A percentile compares a stretch with the other conserved stretches of the same genome.
Conservation (phyloP, 139 green algal species). For the Trebouxia sp. region DNA sequence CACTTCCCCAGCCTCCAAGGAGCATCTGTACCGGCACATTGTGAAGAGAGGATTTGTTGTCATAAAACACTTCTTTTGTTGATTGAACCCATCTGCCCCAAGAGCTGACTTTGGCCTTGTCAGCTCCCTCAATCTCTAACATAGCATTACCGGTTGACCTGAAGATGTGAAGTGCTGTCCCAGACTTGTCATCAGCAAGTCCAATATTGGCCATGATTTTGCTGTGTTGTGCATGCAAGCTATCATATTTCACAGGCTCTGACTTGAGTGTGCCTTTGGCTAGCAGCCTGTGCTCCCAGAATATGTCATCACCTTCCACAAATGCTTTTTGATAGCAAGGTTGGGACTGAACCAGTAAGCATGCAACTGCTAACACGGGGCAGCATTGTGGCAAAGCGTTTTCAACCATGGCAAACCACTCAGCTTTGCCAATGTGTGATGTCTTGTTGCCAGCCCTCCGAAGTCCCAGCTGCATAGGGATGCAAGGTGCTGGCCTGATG, state of each 20-base stretch:
- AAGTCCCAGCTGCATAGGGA: slow-evolving; percentile 28
- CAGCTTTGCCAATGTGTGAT: slow-evolving; percentile 23
- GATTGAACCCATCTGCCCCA: slow-evolving; percentile 27
- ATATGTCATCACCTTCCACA: slow-evolving; percentile 19
- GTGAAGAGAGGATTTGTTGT: slow-evolving; percentile 24
- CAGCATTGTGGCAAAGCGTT: slow-evolving; percentile 24
- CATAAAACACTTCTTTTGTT: slow-evolving; percentile 24
- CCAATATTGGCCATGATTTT: slow-evolving; percentile 31
- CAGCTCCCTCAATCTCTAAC: slow-evolving; percentile 12
- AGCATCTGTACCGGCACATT: slow-evolving; percentile 24
- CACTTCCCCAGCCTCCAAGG: slow-evolving; percentile 27
- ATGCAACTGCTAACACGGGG: slow-evolving; percentile 24
- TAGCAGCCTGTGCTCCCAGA: slow-evolving; percentile 32
- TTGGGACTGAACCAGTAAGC: slow-evolving; percentile 25
- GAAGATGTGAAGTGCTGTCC: slow-evolving; percentile 31
- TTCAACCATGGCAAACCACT: slow-evolving; percentile 28
- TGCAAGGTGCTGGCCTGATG: slow-evolving; percentile 24
- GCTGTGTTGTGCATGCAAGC: slow-evolving; percentile 27
- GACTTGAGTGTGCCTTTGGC: slow-evolving; percentile 25
- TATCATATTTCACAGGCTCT: slow-evolving; percentile 28
- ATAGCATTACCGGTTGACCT: slow-evolving; percentile 32
- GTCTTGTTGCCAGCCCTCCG: slow-evolving; percentile 26
- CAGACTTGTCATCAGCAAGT: slow-evolving; percentile 27
- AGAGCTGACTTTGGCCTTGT: slow-evolving; percentile 2
- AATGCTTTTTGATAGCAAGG: slow-evolving; percentile 23